Evolutionary conservation across 768 basidiomycete species (phyloP), one percentile per base, ranked within the genome.

Genomic region (Kwoniella sp.): DNA sequence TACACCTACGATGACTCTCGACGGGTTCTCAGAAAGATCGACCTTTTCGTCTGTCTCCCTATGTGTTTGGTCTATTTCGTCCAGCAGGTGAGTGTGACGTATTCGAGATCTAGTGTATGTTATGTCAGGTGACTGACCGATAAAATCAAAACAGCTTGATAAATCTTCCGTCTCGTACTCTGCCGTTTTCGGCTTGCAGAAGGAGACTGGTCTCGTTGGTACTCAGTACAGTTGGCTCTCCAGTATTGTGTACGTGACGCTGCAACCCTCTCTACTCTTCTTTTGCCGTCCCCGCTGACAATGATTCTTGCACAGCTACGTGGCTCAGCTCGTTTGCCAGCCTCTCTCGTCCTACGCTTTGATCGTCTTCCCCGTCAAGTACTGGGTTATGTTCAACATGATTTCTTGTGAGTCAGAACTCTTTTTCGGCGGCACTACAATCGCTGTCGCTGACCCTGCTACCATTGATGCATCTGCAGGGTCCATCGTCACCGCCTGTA

Each of bases 131-230:
- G 41, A 45, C 58, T 48, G 26, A 59, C 15, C 23, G 25, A n/a
- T 23, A 13, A 25, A 5, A 29, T 37, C n/a, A 20, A 9, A 20
- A 0, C 55, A 68, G 66, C 55, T 63, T 30, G 66, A 68, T 51
- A 68, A 85, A 81, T 84, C 84, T 1, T 83, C 84, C 2, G 75
- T 85, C 25, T 84, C 83, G 15, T 85, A 84, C 66, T 81, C 84
- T 1, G 84, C 84, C 20, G 83, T 84, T 11, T 85, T 84, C 71
- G 81, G 81, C 26, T 81, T 84, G 30, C 81, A 81, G 5, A 61
- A 77, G 22, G 65, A 60, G 41, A 61, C 71, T 51, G 47, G 58
- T 45, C 66, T 78, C 2, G 55, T 61, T 23, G 84, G 84, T 2
- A 75, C 77, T 9, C 82, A 84, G 65, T 85, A 84, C 71, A 83